phyloP scores from a whole-genome alignment of 371 early-diverging fungal species.

The Sporodiniella umbellata region DNA sequence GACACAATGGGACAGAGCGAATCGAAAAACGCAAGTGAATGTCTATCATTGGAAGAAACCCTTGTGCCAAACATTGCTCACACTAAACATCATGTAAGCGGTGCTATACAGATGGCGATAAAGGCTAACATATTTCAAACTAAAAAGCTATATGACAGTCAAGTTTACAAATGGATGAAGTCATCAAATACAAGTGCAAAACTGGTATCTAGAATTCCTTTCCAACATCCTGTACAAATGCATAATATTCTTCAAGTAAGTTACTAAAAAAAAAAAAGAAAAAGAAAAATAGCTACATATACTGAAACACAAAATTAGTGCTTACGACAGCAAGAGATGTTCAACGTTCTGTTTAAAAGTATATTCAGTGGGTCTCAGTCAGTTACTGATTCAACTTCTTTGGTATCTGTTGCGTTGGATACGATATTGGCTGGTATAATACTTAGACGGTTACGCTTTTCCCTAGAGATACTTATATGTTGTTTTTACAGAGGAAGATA shows the following conservation, averaged over 20 bases:
- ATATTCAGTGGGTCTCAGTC: constrained; percentile 36
- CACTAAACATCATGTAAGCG: not conserved
- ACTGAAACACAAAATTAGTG: constrained; percentile 6
- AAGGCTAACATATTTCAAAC: no score
- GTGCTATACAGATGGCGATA: no score
- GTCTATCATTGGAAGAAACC: constrained; percentile 28
- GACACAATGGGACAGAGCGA: not conserved
- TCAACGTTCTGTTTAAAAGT: constrained; percentile 52
- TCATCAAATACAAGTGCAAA: constrained; percentile 27
- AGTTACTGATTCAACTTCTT: not conserved
- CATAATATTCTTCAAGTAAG: constrained; percentile 47
- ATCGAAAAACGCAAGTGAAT: not conserved
- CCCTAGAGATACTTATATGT: not conserved
- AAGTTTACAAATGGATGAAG: constrained; percentile 30
- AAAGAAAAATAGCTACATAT: not conserved
- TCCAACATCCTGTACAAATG: constrained; percentile 53
- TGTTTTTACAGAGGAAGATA: constrained; percentile 17
- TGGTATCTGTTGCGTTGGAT: constrained; percentile 23
- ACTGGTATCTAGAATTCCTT: constrained; percentile 49
- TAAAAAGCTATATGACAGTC: constrained; percentile 19
- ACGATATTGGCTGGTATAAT: constrained; percentile 33
- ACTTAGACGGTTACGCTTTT: not conserved
- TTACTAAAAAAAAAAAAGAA: not conserved
- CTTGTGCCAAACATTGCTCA: constrained; percentile 12
- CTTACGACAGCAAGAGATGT: constrained; percentile 56